Evolutionary conservation across 345 rosid species (phyloP).

Genomic region (Crucihimalaya himalaica): DNA sequence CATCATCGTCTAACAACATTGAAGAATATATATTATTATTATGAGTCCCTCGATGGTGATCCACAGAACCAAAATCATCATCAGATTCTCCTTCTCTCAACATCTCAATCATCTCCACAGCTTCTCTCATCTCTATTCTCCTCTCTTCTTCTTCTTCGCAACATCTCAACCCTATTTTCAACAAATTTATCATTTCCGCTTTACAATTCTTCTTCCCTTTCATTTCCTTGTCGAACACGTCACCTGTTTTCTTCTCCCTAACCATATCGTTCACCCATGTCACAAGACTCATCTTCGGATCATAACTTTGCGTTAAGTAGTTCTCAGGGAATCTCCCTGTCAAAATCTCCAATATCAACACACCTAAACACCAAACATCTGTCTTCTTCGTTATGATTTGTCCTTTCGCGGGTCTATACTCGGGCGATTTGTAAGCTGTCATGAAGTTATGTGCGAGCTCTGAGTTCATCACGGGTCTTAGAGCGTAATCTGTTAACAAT

Average conservation of each 20-base stretch:
- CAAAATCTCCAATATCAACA: conserved; percentile 59
- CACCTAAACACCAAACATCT: conserved; percentile 73
- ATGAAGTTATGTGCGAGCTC: conserved; percentile 62
- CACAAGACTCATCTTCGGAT: conserved; percentile 49
- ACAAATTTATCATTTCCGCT: conserved; percentile 56
- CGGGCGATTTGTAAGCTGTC: conserved; percentile 79
- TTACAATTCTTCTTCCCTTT: conserved; percentile 52
- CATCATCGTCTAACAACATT: conserved; percentile 40
- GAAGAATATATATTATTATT: conserved; percentile 29
- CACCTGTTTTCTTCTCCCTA: conserved; percentile 50
- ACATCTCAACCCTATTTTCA: conserved; percentile 75
- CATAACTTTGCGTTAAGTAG: conserved; percentile 49
- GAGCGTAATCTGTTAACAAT: conserved; percentile 60
- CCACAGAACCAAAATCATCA: conserved; percentile 34
- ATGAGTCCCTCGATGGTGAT: conserved; percentile 42
- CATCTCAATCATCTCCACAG: conserved; percentile 47
- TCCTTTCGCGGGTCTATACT: conserved; percentile 39
- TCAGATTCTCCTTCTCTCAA: conserved; percentile 46
- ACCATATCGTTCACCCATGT: conserved; percentile 71
- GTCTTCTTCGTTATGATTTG: conserved; percentile 54
- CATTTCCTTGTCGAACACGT: conserved; percentile 77
- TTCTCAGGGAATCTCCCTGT: conserved; percentile 75
- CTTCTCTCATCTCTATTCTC: conserved; percentile 55
- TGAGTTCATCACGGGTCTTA: conserved; percentile 59
- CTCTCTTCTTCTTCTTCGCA: conserved; percentile 63